phyloP scores from a whole-genome alignment of 2,329 filamentous ascomycete genomes.

The Scolecobasidium constrictum region DNA sequence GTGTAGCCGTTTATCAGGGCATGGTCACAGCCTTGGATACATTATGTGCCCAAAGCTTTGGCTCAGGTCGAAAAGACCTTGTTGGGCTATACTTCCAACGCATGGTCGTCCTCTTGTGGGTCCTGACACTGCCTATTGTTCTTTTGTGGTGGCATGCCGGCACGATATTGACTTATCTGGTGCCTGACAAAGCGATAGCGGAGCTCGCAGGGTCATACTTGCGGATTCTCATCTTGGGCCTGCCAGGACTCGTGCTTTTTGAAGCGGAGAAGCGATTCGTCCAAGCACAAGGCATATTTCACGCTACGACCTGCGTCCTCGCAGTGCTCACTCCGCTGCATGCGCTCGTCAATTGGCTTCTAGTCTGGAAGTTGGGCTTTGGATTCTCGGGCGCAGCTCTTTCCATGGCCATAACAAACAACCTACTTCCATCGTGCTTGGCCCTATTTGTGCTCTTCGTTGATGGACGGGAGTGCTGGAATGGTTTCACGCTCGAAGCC shows the following conservation, averaged over 20 bases:
- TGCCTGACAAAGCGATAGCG: not conserved
- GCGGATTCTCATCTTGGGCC: not conserved
- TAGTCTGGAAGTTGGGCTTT: not conserved
- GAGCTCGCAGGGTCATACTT: not conserved
- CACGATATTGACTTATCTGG: not conserved
- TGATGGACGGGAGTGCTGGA: not conserved
- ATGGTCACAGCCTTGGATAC: not conserved
- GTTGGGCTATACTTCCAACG: not conserved
- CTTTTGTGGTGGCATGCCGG: not conserved
- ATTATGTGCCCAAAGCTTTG: not conserved
- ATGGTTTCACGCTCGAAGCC: not conserved
- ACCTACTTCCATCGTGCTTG: not conserved
- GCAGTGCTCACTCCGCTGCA: not conserved
- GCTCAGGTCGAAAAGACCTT: not conserved
- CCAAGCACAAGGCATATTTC: not conserved
- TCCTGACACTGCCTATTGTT: not conserved
- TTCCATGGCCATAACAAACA: not conserved
- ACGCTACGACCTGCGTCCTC: not conserved
- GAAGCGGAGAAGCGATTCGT: not conserved
- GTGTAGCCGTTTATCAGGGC: slow-evolving; percentile 63
- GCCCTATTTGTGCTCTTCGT: not conserved
- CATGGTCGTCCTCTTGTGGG: not conserved
- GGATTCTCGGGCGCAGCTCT: not conserved
- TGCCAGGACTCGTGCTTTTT: not conserved
- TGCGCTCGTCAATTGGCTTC: not conserved